Evolutionary conservation across 2,329 filamentous ascomycete genomes (phyloP).

Genomic region (Aspergillus aculeatus): DNA sequence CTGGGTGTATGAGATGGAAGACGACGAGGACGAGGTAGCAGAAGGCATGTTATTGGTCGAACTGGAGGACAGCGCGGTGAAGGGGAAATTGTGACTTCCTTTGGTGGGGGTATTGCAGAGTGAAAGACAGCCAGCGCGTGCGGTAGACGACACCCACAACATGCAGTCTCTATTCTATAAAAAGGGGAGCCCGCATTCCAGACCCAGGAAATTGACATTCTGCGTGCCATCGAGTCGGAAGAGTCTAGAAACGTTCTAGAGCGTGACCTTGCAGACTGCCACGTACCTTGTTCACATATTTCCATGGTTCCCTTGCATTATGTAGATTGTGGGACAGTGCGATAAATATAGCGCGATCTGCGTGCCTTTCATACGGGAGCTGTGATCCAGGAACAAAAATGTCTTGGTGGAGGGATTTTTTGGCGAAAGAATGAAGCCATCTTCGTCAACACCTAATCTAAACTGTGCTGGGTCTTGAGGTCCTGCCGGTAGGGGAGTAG

Average conservation of each 20-base stretch:
- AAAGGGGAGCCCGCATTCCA: not conserved
- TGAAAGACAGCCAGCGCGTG: too few relatives aligned
- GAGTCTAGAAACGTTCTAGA: not conserved
- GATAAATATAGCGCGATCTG: not conserved
- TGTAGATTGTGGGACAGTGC: not conserved
- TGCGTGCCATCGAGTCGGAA: not conserved
- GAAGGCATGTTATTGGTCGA: conserved; percentile 56
- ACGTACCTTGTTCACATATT: not conserved
- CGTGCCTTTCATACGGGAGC: not conserved
- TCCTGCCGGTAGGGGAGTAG: not conserved
- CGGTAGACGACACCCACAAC: too few relatives aligned
- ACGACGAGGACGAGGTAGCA: conserved; percentile 52
- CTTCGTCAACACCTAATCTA: not conserved
- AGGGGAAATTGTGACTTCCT: conserved; percentile 30
- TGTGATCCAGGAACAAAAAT: not conserved
- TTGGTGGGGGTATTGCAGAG: too few relatives aligned
- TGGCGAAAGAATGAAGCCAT: not conserved
- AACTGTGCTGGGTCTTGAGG: not conserved
- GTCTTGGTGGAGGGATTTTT: not conserved
- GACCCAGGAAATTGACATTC: not conserved
- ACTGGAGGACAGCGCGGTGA: conserved; percentile 38
- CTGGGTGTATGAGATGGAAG: conserved; percentile 55
- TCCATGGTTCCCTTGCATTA: not conserved
- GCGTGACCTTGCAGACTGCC: not conserved
- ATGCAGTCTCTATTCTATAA: not conserved